Conservation (phyloP, 768 basidiomycete species). For the Gymnopilus dilepis region DNA sequence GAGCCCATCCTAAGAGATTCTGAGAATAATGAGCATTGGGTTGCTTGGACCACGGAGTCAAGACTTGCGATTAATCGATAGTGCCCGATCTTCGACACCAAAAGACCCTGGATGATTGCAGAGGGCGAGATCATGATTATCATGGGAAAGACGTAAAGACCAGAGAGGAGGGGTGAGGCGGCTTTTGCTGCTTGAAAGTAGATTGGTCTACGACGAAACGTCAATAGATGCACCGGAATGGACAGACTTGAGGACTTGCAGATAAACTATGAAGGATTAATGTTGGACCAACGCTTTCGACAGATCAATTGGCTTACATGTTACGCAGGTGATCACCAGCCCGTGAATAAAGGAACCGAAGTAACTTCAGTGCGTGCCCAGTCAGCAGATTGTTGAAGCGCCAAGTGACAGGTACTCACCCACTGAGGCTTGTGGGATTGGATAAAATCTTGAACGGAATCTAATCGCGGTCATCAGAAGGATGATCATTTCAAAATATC, state of each 20-base stretch:
- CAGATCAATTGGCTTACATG: too few relatives aligned
- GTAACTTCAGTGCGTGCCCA: slow-evolving; percentile 12
- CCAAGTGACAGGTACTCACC: slow-evolving; percentile 2
- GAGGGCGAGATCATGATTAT: slow-evolving; percentile 39
- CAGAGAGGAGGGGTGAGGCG: slow-evolving; percentile 39
- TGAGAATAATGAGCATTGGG: slow-evolving; percentile 6
- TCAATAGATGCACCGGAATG: too few relatives aligned
- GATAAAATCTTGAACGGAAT: slow-evolving; percentile 20
- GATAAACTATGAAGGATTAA: too few relatives aligned
- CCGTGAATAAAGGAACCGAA: slow-evolving; percentile 22
- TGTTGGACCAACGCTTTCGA: too few relatives aligned
- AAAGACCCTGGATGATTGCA: slow-evolving; percentile 41
- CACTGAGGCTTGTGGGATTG: slow-evolving; percentile 19
- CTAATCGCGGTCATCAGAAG: slow-evolving; percentile 5
- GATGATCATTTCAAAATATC: not conserved
- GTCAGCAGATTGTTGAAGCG: not conserved
- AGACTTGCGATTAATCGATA: slow-evolving; percentile 32
- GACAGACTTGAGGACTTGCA: too few relatives aligned
- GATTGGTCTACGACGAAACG: slow-evolving; percentile 16
- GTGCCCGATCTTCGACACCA: slow-evolving; percentile 28
- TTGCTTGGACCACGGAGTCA: not conserved
- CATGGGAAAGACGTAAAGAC: slow-evolving; percentile 39
- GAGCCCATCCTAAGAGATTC: slow-evolving; percentile 28
- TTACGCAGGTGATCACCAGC: slow-evolving; percentile 19
- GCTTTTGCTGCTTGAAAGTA: slow-evolving; percentile 44